These are phyloP conservation scores for Fusarium devonianum DNA, from an alignment of 2,329 filamentous ascomycete genomes.

Conservation along the genomic window DNA sequence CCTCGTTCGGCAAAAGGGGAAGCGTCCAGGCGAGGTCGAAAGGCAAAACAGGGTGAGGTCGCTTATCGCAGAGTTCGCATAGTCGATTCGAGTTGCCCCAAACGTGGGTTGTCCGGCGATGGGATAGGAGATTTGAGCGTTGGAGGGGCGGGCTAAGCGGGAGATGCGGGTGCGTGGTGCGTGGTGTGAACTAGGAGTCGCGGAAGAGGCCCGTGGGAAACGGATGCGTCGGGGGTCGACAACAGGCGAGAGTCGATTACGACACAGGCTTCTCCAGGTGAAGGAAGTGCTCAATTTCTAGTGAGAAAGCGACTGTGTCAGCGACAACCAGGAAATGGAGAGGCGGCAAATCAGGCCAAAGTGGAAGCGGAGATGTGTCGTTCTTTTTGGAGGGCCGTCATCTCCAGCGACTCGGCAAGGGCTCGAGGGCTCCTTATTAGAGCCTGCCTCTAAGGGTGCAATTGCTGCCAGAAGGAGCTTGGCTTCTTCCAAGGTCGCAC, in stretches of 20 bases:
- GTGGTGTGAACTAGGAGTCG: slow-evolving; percentile 30
- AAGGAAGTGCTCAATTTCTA: slow-evolving; percentile 2
- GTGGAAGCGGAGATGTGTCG: slow-evolving; percentile 26
- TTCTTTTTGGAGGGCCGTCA: slow-evolving; percentile 17
- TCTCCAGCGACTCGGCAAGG: slow-evolving; percentile 20
- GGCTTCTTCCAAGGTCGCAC: slow-evolving; percentile 5
- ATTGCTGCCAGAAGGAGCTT: slow-evolving; percentile 26
- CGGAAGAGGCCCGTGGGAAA: slow-evolving; percentile 32
- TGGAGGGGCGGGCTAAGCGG: slow-evolving; percentile 40
- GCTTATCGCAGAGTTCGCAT: slow-evolving; percentile 45
- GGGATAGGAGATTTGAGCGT: slow-evolving; percentile 33
- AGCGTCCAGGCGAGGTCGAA: slow-evolving; percentile 17
- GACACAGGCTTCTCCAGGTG: slow-evolving; percentile 10
- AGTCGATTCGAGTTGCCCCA: slow-evolving; percentile 40
- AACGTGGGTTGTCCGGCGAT: slow-evolving; percentile 41
- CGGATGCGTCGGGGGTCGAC: slow-evolving; percentile 28
- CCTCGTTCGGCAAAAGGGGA: slow-evolving; percentile 14
- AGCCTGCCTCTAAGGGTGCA: slow-evolving; percentile 19
- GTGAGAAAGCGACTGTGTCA: neutral
- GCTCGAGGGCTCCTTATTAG: slow-evolving; percentile 26
- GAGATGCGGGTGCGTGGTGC: slow-evolving; percentile 37
- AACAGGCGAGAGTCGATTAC: slow-evolving; percentile 11
- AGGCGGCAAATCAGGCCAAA: slow-evolving; percentile 17
- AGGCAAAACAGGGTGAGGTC: slow-evolving; percentile 36
- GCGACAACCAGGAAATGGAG: slow-evolving; percentile 3